Conservation (phyloP, 768 basidiomycete genomes). For the Lentinula aciculospora region DNA sequence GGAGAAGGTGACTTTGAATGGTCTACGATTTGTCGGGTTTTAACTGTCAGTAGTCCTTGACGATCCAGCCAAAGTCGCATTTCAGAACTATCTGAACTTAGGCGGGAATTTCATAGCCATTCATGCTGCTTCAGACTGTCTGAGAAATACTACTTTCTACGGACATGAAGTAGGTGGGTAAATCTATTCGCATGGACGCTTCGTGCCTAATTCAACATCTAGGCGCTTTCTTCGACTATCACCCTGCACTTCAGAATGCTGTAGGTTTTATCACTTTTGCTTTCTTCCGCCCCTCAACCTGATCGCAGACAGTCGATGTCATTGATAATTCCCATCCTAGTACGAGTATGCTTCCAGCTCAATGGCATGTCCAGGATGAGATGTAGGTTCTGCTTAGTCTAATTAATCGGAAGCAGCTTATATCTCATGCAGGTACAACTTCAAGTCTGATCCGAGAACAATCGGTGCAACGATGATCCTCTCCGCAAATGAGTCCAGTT, state of each 20-base stretch:
- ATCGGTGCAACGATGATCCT: slow-evolving; percentile 61
- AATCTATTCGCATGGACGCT: neutral
- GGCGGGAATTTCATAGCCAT: slow-evolving; percentile 72
- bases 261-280: slow-evolving; percentile 28
- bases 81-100: slow-evolving; percentile 56
- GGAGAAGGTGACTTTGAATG: slow-evolving; percentile 44
- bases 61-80: slow-evolving; percentile 48
- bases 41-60: slow-evolving; percentile 47
- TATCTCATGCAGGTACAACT: slow-evolving; percentile 50
- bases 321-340: slow-evolving; percentile 56
- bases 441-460: slow-evolving; percentile 62
- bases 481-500: slow-evolving; percentile 60
- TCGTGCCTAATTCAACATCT: neutral
- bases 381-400: slow-evolving; percentile 37
- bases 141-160: slow-evolving; percentile 55
- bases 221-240: slow-evolving; percentile 71
- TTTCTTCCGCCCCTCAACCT: neutral
- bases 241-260: slow-evolving; percentile 59
- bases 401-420: neutral
- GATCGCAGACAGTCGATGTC: slow-evolving; percentile 49
- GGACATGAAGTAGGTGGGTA: slow-evolving; percentile 47
- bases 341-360: slow-evolving; percentile 43
- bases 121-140: slow-evolving; percentile 59
- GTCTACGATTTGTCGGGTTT: neutral
- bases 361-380: slow-evolving; percentile 54